Conservation (phyloP, 768 basidiomycete species). For the Leccinum fibrillosum region DNA sequence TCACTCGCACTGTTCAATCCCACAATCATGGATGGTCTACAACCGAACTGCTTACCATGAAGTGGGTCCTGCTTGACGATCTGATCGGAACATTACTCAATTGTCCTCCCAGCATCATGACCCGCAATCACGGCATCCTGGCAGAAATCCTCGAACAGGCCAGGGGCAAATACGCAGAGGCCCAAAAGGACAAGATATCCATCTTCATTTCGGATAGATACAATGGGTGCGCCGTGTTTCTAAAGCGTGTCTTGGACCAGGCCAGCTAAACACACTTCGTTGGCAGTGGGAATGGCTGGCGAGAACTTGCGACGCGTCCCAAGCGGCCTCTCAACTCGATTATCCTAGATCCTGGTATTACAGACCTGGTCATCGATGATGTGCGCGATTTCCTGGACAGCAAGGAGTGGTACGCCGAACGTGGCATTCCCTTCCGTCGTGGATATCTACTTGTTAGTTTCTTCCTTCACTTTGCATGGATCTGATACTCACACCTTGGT, state of each 20-base stretch:
- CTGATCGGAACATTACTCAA: background rate
- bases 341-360: slow-evolving; percentile 66
- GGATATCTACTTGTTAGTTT: slow-evolving; percentile 62
- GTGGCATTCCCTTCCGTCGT: slow-evolving; percentile 79
- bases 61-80: slow-evolving; percentile 4
- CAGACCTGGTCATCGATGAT: slow-evolving; percentile 63
- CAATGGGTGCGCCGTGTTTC: slow-evolving; percentile 30
- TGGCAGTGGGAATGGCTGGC: slow-evolving; percentile 44
- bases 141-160: slow-evolving; percentile 53
- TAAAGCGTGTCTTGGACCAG: background rate
- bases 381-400: slow-evolving; percentile 67
- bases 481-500: background rate
- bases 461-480: background rate
- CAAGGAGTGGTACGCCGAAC: slow-evolving; percentile 68
- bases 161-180: slow-evolving; percentile 47
- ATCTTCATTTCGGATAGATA: slow-evolving; percentile 50
- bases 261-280: background rate
- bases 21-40: slow-evolving; percentile 15
- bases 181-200: slow-evolving; percentile 48
- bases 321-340: slow-evolving; percentile 68
- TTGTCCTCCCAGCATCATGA: slow-evolving; percentile 42
- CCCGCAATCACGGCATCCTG: slow-evolving; percentile 44
- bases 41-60: slow-evolving; percentile 23
- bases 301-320: slow-evolving; percentile 50
- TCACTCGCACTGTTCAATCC: slow-evolving; percentile 22